These are phyloP conservation scores for Berkeleyomyces rouxiae DNA, from an alignment of 2,329 filamentous ascomycete species.

Conservation along the genomic window DNA sequence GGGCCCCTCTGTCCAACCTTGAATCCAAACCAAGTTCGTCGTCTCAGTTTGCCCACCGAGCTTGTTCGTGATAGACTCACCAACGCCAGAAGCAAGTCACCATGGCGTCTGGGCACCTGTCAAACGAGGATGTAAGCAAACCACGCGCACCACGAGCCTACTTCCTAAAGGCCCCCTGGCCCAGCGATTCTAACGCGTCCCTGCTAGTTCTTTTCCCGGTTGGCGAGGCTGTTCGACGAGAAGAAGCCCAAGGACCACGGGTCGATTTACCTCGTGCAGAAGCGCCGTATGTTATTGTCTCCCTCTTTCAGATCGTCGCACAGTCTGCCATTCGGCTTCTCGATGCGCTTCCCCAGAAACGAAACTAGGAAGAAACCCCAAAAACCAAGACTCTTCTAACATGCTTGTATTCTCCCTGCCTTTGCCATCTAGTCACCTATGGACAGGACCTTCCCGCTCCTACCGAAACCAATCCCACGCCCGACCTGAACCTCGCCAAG, in stretches of 20 bases:
- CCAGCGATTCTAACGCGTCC: background rate
- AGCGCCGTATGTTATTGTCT: slow-evolving; percentile 41
- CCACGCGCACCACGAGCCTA: background rate
- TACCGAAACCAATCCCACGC: slow-evolving; percentile 34
- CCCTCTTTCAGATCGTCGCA: no score
- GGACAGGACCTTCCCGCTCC: slow-evolving; percentile 27
- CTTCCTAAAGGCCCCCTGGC: background rate
- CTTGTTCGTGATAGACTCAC: background rate
- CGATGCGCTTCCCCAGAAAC: no score
- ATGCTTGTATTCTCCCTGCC: background rate
- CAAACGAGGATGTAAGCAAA: slow-evolving; percentile 40
- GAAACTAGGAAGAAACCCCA: no score
- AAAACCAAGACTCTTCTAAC: background rate
- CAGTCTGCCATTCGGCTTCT: background rate
- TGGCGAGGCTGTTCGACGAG: slow-evolving; percentile 43
- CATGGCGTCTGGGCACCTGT: slow-evolving; percentile 27
- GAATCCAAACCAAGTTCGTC: background rate
- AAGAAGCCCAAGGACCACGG: slow-evolving; percentile 55
- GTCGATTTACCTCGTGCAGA: slow-evolving; percentile 59
- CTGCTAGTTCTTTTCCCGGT: slow-evolving; percentile 6
- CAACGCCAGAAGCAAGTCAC: background rate
- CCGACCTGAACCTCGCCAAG: slow-evolving; percentile 40
- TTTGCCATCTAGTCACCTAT: slow-evolving; percentile 25
- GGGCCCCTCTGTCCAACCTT: background rate
- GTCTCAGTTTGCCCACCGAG: background rate